phyloP scores from a whole-genome alignment of 2,329 filamentous ascomycete species.

The Phialemonium atrogriseum region DNA sequence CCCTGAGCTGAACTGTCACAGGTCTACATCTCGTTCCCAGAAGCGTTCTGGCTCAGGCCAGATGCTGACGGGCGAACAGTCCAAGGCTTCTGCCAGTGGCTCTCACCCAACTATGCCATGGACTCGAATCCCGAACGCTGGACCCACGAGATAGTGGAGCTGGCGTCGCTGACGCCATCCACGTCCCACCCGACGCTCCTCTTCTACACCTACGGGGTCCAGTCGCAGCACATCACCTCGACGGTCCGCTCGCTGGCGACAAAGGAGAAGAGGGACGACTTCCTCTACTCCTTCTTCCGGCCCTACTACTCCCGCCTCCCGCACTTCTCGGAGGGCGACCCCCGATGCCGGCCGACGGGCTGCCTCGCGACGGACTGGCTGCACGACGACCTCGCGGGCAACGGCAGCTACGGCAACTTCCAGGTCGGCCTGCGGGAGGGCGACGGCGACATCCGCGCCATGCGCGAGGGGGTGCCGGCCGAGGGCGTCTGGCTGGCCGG shows the following conservation, averaged over 20 bases:
- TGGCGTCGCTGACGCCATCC: constrained; percentile 53
- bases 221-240: constrained; percentile 45
- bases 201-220: constrained; percentile 69
- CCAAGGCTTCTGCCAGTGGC: constrained; percentile 68
- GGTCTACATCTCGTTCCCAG: constrained; percentile 62
- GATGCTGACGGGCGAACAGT: constrained; percentile 33
- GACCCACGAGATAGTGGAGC: constrained; percentile 70
- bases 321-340: constrained; percentile 45
- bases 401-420: constrained; percentile 81
- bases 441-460: constrained; percentile 60
- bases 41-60: constrained; percentile 59
- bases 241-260: constrained; percentile 31
- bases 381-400: constrained; percentile 68
- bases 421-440: constrained; percentile 64
- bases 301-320: constrained; percentile 74
- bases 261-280: constrained; percentile 38
- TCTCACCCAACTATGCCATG: constrained; percentile 58
- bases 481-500: constrained; percentile 77
- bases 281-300: constrained; percentile 58
- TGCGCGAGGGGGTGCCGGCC: constrained; percentile 55
- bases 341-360: constrained; percentile 53
- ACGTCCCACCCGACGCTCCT: constrained; percentile 71
- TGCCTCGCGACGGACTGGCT: constrained; percentile 71
- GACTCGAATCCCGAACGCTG: constrained; percentile 55
- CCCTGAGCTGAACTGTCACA: constrained; percentile 9